Base-by-base conservation (phyloP, 1,284 basidiomycete species). In the Psilocybe mexicana region DNA sequence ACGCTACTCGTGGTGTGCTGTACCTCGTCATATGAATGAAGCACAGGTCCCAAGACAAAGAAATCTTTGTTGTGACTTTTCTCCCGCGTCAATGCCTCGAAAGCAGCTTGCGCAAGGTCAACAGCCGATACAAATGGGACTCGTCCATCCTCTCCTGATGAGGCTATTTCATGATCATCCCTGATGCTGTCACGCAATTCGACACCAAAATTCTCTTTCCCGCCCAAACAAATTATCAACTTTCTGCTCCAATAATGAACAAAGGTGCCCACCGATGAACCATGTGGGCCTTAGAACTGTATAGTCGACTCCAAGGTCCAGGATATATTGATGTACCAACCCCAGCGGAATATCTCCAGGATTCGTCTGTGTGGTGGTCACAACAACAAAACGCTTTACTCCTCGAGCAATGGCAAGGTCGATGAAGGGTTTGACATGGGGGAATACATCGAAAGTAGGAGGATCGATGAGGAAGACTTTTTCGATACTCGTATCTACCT, bases 361-460 rank as follows among this genome's bases (percentile, higher is more conserved):
- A n/a, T 62, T 58, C 5, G 68, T 25, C 23, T 56, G 43, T 0
- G 62, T 62, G 0, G 62, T 70, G 40, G 67, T 69, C 11, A 74
- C 36, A 6, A 70, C 50, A 3, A 74, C 72, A 33, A 74, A 70
- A 14, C 70, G 64, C 58, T 71, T 71, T 6, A 74, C 73, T 3
- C 72, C 71, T 49, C 67, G 69, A 6, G 50, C 48, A n/a, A 72
- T 58, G 6, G 69, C 71, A n/a, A 72, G 52, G 33, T 74, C 71
- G 49, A 74, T 68, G 56, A 75, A 73, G 1, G 67, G 62, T 33
- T 67, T 65, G 50, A 71, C 60, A 35, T 56, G 43, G 0, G 61
- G 33, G 2, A 67, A 55, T 6, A 59, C 45, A 53, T 71, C 67
- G 18, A 59, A 57, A 0, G 59, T 28, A 1, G 58, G 45, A 1